phyloP scores from a whole-genome alignment of 768 basidiomycete species.

The Hypholoma fasciculare region DNA sequence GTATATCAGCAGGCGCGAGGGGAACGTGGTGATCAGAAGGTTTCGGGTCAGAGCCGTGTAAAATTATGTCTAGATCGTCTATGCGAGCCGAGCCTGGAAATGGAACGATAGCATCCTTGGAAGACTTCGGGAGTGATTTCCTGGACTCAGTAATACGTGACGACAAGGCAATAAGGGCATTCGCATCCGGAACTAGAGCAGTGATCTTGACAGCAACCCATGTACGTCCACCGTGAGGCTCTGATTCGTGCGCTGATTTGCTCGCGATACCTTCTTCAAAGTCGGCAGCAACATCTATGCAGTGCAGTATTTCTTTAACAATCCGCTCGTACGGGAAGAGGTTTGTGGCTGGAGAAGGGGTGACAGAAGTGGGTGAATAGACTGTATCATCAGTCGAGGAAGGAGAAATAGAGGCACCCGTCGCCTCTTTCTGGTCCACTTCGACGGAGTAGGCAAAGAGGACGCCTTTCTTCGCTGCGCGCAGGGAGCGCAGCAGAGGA shows the following conservation, averaged over 20 bases:
- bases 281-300: slow-evolving; percentile 77
- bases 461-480: slow-evolving; percentile 69
- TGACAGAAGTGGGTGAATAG: slow-evolving; percentile 8
- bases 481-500: slow-evolving; percentile 61
- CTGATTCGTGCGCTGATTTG: neutral
- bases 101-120: slow-evolving; percentile 34
- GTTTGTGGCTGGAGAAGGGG: slow-evolving; percentile 17
- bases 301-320: slow-evolving; percentile 73
- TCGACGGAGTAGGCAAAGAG: slow-evolving; percentile 87
- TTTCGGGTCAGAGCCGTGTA: slow-evolving; percentile 26
- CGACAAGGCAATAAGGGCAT: slow-evolving; percentile 63
- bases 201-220: slow-evolving; percentile 91
- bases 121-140: slow-evolving; percentile 3
- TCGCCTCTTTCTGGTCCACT: slow-evolving; percentile 63
- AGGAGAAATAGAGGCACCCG: slow-evolving; percentile 24
- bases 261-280: slow-evolving; percentile 59
- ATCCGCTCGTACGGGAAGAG: slow-evolving; percentile 55
- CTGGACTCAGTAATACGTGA: slow-evolving; percentile 46
- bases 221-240: slow-evolving; percentile 48
- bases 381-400: slow-evolving; percentile 13
- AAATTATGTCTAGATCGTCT: slow-evolving; percentile 57
- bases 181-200: slow-evolving; percentile 65
- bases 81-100: slow-evolving; percentile 71
- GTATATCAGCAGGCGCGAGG: slow-evolving; percentile 57
- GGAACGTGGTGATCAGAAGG: slow-evolving; percentile 10